phyloP scores from a whole-genome alignment of 768 basidiomycete species.

The Chalciporus piperatus region DNA sequence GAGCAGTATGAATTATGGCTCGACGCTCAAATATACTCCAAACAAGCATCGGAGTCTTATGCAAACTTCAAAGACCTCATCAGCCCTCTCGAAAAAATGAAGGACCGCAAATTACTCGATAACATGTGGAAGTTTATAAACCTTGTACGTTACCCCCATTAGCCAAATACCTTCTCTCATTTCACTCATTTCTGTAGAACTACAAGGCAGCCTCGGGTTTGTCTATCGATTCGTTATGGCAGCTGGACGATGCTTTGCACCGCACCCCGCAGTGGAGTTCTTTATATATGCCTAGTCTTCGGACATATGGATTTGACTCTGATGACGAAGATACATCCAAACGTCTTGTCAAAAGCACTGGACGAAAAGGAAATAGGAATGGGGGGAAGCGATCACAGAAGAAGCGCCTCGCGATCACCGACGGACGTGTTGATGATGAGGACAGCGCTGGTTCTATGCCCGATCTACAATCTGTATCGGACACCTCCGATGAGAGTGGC shows the following conservation, averaged over 20 bases:
- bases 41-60: conserved; percentile 49
- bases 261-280: conserved; percentile 60
- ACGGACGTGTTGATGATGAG: conserved; percentile 37
- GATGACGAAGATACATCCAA: conserved; percentile 23
- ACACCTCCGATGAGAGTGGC: conserved; percentile 44
- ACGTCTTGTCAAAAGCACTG: conserved; percentile 9
- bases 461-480: conserved; percentile 61
- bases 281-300: conserved; percentile 32
- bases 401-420: conserved; percentile 51
- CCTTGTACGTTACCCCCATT: conserved; percentile 38
- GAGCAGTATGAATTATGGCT: conserved; percentile 64
- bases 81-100: conserved; percentile 57
- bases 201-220: conserved; percentile 51
- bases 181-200: conserved; percentile 41
- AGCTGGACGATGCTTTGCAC: conserved; percentile 48
- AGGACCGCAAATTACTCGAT: conserved; percentile 46
- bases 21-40: conserved; percentile 64
- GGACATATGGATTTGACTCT: conserved; percentile 20
- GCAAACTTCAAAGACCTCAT: conserved; percentile 54
- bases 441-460: conserved; percentile 62
- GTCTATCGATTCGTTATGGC: conserved; percentile 64
- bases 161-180: too few relatives aligned
- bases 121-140: conserved; percentile 66
- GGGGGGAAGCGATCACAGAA: conserved; percentile 27
- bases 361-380: conserved; percentile 16